A percentile compares a stretch with the other conserved stretches of the same genome.
phyloP scores from a whole-genome alignment of 2,329 filamentous ascomycete species.

The Trichoderma sp. region DNA sequence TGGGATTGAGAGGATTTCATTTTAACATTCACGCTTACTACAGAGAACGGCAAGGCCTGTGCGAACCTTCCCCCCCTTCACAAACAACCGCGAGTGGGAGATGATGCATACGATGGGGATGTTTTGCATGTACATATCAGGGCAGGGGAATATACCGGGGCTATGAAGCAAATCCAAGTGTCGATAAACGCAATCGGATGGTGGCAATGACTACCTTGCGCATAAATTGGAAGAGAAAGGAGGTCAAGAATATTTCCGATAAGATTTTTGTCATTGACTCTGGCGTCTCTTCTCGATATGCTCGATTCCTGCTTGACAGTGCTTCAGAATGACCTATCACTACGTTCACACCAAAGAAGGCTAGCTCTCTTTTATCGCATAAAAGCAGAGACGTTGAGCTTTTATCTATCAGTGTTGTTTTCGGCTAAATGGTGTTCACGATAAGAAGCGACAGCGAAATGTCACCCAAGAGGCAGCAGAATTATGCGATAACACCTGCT shows the following conservation, averaged over 20 bases:
- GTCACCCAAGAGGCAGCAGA: not conserved
- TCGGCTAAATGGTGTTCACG: not conserved
- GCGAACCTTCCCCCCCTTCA: not conserved
- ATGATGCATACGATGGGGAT: not conserved
- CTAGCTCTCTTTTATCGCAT: not conserved
- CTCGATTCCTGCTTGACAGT: not conserved
- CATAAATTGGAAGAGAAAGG: not conserved
- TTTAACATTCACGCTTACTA: not conserved
- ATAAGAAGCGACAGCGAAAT: not conserved
- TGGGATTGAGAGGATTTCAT: not conserved
- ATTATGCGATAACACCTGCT: not conserved
- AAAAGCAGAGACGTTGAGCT: not conserved
- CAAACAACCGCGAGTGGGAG: not conserved
- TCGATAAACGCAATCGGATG: not conserved
- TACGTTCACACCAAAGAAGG: not conserved
- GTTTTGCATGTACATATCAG: not conserved
- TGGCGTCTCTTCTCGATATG: not conserved
- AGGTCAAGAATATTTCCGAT: not conserved
- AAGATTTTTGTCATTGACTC: not conserved
- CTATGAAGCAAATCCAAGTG: not conserved
- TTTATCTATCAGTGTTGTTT: not conserved
- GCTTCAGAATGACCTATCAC: not conserved
- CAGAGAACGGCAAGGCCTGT: not conserved
- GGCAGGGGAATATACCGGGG: not conserved
- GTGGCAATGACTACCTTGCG: fast-evolving